Percentiles rank a stretch among this genome's conserved stretches.
Conservation (phyloP, 2,329 filamentous ascomycete species). For the Colletotrichum higginsianum region DNA sequence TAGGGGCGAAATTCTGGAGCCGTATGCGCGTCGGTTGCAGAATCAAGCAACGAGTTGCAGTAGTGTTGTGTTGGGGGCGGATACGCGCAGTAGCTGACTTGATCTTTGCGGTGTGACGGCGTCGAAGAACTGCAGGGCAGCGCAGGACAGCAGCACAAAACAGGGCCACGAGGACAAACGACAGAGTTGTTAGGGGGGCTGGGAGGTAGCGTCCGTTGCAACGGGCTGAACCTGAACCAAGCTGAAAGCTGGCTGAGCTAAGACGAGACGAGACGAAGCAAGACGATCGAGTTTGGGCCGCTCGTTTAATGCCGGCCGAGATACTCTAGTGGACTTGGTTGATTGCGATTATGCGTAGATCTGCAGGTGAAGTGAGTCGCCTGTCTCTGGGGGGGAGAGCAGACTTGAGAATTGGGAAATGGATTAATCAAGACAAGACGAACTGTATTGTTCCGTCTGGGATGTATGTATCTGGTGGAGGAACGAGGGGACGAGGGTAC, state of each 20-base stretch:
- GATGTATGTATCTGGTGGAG: background rate
- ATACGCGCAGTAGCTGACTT: slow-evolving; percentile 14
- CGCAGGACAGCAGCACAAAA: too few species aligned
- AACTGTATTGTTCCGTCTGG: background rate
- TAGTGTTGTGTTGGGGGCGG: slow-evolving; percentile 17
- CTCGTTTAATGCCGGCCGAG: background rate
- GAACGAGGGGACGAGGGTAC: background rate
- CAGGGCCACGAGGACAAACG: slow-evolving; percentile 14
- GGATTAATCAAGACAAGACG: slow-evolving; percentile 9
- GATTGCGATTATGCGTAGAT: background rate
- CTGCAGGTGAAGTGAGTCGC: background rate
- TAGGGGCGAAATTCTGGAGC: slow-evolving; percentile 3
- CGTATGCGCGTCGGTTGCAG: background rate
- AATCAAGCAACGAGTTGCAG: slow-evolving; percentile 16
- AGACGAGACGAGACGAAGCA: background rate
- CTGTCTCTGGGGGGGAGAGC: background rate
- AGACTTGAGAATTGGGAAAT: background rate
- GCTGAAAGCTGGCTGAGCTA: too few species aligned
- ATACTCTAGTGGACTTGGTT: background rate
- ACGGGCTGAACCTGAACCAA: background rate
- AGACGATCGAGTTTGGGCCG: background rate
- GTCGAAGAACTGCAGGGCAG: slow-evolving; percentile 23
- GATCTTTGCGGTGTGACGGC: slow-evolving; percentile 22
- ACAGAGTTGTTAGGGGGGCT: background rate
- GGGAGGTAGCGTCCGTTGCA: background rate